These are phyloP conservation scores for Paradendryphiella salina DNA, from an alignment of 2,329 filamentous ascomycete genomes.

Conservation along the genomic window DNA sequence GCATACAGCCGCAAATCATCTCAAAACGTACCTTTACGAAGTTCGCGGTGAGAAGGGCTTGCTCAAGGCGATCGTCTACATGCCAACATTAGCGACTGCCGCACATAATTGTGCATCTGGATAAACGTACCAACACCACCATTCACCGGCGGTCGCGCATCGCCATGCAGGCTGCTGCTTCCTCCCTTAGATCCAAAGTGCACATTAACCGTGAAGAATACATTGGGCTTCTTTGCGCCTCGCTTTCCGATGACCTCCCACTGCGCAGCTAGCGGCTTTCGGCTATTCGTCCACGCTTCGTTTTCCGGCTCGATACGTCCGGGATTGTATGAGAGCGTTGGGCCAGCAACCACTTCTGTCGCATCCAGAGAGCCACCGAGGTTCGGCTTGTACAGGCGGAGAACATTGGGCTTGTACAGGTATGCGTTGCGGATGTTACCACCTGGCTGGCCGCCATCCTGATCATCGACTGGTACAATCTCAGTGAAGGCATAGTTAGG, in stretches of 20 bases:
- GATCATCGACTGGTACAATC: conserved; percentile 61
- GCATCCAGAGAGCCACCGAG: conserved; percentile 59
- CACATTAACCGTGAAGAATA: conserved; percentile 72
- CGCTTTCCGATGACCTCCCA: conserved; percentile 63
- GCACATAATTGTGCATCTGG: not conserved
- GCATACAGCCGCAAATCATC: not conserved
- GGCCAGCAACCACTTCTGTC: conserved; percentile 61
- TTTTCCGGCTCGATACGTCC: conserved; percentile 68
- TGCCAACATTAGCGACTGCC: conserved; percentile 4
- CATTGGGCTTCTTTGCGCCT: conserved; percentile 42
- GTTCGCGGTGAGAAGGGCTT: conserved; percentile 61
- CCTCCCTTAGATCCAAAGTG: conserved; percentile 70
- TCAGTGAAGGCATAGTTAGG: conserved; percentile 62
- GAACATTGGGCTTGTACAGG: conserved; percentile 64
- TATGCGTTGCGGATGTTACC: conserved; percentile 74
- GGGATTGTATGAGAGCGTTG: conserved; percentile 68
- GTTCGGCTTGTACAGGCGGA: conserved; percentile 64
- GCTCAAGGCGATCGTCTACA: conserved; percentile 55
- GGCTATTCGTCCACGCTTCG: conserved; percentile 61
- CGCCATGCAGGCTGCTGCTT: conserved; percentile 65
- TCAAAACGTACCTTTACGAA: conserved; percentile 39
- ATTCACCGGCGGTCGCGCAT: conserved; percentile 68
- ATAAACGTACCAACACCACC: conserved; percentile 53
- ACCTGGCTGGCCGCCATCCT: conserved; percentile 68
- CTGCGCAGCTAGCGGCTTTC: conserved; percentile 68